Base-by-base conservation (phyloP, 805 yeast genomes). In the Myxozyma udenii region DNA sequence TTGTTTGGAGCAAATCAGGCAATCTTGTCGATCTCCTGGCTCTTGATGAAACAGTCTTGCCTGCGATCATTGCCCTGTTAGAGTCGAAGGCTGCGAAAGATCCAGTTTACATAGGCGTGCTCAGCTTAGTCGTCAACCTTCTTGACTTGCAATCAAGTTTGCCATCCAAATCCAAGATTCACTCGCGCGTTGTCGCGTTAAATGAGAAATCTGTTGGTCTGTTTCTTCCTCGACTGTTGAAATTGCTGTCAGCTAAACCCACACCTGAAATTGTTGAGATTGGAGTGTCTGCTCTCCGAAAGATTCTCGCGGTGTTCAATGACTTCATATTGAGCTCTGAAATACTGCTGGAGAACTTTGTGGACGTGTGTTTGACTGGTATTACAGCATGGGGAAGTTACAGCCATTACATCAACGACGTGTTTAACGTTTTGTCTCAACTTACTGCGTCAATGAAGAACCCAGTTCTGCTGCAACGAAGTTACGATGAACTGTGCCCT, bases 11-110 rank as follows among this genome's bases (percentile, higher is more conserved):
- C 44, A 64, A 73, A 3, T 65, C 69, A 28, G 70, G 72, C 3
- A 70, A 71, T 21, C 72, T 83, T 35, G 69, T 75, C 42, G 72
- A 73, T 12, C 78, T 84, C 52, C 67, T 87, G 40, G 28, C 44
- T 49, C 68, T 74, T 48, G 85, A 85, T 56, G 76, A 83, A 41
- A 73, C 68, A 45, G 72, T 77, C 1, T 78, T 88, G 5, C 74
- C 78, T 0, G 65, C 61, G 12, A 80, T 89, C 1, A 65, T 88
- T 32, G 71, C 85, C 60, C 68, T 75, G 2, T 69, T 89, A 43
- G 69, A 73, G 1, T 78, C 79, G 60, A 65, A 68, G 1, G 74
- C 78, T 50, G 83, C 85, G 2, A 90, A 89, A 63, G 87, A 82
- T 36, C 53, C 80, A 0, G 96, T 88, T 2, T 62, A 83, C 7